Base-by-base conservation (phyloP, 768 basidiomycete genomes). In the Pilatotrama ljubarskyi region DNA sequence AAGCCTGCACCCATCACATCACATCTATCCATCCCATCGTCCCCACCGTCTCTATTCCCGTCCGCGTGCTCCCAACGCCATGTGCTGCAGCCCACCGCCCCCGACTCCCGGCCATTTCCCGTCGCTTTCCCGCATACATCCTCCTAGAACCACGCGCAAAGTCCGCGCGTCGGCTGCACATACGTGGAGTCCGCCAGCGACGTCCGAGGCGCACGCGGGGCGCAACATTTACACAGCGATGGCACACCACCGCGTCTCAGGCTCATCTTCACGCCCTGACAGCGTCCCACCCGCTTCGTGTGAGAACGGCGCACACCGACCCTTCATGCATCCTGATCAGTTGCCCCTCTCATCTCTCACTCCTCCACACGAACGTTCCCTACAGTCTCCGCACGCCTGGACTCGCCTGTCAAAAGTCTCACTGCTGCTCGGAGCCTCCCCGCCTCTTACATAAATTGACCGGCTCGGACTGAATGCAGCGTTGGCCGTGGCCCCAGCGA, bases 271-370 rank as follows among this genome's bases (percentile, higher is more conserved):
- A 13, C 47, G 25, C 55, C 55, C 20, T 49, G 47, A 49, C 55
- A 42, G 38, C 55, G 25, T 46, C 55, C 50, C 49, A 37, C 26
- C 54, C 60, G 54, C 43, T 55, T 55, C 59, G 47, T 51, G 53
- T 61, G 59, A 55, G 59, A 61, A 55, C 54, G 22, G 24, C 22
- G 13, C 42, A 35, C 43, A 38, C 44, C 48, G 10, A 24, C 37
- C 51, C 29, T 53, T 35, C 49, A 53, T 59, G 62, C 62, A 52
- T 56, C 48, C 55, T 56, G 53, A 58, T 58, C 57, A 58, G 29
- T 32, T 55, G 37, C 35, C 55, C 50, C 51, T 51, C 43, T 4
- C 17, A 20, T n/a, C 50, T 44, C 62, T 43, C 58, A 26, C 58
- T 37, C 42, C 11, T 29, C 56, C 55, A 55, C 53, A 56, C 60